These are phyloP conservation scores for Neurospora sp. DNA, from an alignment of 495 filamentous ascomycete species.

Conservation along the genomic window DNA sequence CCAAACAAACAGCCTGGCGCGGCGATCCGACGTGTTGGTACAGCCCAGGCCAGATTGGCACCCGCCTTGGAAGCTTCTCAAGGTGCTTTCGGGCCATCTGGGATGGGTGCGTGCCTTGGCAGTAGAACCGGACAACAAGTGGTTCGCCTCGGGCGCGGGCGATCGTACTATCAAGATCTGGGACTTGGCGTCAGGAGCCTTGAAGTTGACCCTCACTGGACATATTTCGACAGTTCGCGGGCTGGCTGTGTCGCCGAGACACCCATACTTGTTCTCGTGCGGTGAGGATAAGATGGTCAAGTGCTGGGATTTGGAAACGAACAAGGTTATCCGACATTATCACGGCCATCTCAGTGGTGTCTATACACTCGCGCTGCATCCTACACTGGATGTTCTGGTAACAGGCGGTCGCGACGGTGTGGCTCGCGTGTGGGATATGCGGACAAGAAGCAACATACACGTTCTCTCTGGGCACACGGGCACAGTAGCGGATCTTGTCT, in stretches of 20 bases:
- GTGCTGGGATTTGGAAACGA: conserved; percentile 98
- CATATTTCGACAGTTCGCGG: conserved; percentile 96
- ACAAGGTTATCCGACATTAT: conserved; percentile 97
- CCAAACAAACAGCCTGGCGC: conserved; percentile 44
- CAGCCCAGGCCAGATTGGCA: conserved; percentile 89
- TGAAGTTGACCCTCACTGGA: conserved; percentile 83
- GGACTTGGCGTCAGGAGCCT: conserved; percentile 78
- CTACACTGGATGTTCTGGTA: conserved; percentile 86
- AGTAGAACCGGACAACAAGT: conserved; percentile 92
- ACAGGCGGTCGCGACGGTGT: conserved; percentile 94
- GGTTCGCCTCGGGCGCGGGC: conserved; percentile 93
- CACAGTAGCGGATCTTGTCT: conserved; percentile 79
- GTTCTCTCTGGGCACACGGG: conserved; percentile 83
- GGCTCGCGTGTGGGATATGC: conserved; percentile 97
- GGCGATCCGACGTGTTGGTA: conserved; percentile 50
- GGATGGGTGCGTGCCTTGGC: conserved; percentile 91
- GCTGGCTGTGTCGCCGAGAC: conserved; percentile 81
- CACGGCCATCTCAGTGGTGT: conserved; percentile 96
- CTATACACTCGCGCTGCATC: conserved; percentile 83
- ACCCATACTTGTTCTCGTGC: conserved; percentile 96
- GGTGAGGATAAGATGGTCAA: conserved; percentile 99
- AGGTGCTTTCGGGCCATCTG: conserved; percentile 91
- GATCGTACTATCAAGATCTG: conserved; percentile 99
- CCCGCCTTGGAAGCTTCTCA: conserved; percentile 95
- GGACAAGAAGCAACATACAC: conserved; percentile 88